phyloP scores from a whole-genome alignment of 495 filamentous ascomycete genomes.

The Penicillium turbatum region DNA sequence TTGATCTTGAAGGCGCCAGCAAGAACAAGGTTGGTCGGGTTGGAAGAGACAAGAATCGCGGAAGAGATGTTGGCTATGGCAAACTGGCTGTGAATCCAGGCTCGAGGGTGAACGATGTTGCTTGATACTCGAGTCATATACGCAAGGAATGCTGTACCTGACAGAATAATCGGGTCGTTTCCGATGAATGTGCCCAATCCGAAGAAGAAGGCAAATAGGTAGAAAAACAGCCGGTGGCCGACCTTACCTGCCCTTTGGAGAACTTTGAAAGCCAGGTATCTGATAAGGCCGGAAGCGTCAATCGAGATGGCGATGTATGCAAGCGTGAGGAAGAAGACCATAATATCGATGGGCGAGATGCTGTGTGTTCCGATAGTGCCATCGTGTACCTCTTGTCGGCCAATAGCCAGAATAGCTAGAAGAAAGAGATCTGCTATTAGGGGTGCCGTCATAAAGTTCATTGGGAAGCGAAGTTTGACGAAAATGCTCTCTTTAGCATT shows the following conservation, averaged over 20 bases:
- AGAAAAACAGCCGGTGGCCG: conserved; percentile 61
- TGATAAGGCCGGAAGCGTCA: conserved; percentile 63
- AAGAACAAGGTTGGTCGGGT: conserved; percentile 68
- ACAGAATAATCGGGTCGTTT: conserved; percentile 66
- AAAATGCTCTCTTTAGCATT: conserved; percentile 18
- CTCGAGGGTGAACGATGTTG: conserved; percentile 61
- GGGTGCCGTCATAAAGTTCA: conserved; percentile 64
- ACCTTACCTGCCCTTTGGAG: conserved; percentile 58
- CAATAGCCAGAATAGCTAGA: conserved; percentile 59
- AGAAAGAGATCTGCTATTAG: conserved; percentile 62
- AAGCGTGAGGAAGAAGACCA: conserved; percentile 65
- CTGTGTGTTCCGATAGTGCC: conserved; percentile 57
- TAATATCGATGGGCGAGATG: conserved; percentile 61
- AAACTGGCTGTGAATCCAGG: conserved; percentile 68
- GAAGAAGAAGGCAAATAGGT: conserved; percentile 65
- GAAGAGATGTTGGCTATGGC: conserved; percentile 64
- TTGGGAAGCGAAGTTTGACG: conserved; percentile 48
- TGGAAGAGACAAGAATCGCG: conserved; percentile 65
- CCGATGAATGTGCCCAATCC: conserved; percentile 60
- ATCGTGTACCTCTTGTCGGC: conserved; percentile 54
- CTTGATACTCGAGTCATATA: conserved; percentile 68
- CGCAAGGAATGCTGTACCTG: conserved; percentile 63
- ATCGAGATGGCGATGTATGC: conserved; percentile 72
- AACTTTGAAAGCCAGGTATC: conserved; percentile 62
- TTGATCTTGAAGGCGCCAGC: conserved; percentile 63